Evolutionary conservation across 139 green algal genomes (phyloP), one percentile per base, ranked within the genome.

Genomic region (Volvox africanus): DNA sequence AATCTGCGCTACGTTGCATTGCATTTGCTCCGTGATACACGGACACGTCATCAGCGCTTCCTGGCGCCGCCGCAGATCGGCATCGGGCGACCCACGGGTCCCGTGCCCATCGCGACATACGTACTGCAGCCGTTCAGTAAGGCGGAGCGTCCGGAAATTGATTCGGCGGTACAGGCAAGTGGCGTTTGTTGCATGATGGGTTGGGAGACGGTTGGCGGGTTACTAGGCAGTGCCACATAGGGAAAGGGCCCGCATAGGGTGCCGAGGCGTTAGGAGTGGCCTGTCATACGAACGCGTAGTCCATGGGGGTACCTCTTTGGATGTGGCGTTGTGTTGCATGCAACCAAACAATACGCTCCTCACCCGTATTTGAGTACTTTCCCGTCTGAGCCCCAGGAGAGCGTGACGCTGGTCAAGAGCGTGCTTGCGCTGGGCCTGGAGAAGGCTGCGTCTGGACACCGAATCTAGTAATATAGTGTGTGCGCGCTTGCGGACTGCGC

Each of bases 91-190:
- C 97, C 97, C 0, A 21, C 90, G 12, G 94, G 93, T 1, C 77
- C 89, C 44, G 89, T 96, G 80, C 79, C 93, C 21, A 93, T 98
- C 0, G 92, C 92, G 17, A 80, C 88, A 0, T 97, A 97, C 90
- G 97, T 99, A 28, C 93, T 82, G 73, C 94, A 96, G 88, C 93
- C 93, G 22, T 99, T 99, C 88, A 89, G 24, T 44, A 95, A 94
- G 36, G 80, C 84, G 20, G 97, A 99, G 92, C 83, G 71, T 79
- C 93, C 94, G 76, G 94, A 96, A 65, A 93, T 99, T 0, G 92
- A 97, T 18, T 85, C 92, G 20, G 95, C 95, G 18, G 77, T 97
- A 35, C 81, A 87, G 67, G 83, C 69, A 67, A 6, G 82, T n/a
- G 61, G 44, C 80, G 44, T 55, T 9, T 9, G 44, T 55, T 5